These are phyloP conservation scores for Pseudopithomyces chartarum DNA, from an alignment of 2,329 filamentous ascomycete species.

Conservation along the genomic window DNA sequence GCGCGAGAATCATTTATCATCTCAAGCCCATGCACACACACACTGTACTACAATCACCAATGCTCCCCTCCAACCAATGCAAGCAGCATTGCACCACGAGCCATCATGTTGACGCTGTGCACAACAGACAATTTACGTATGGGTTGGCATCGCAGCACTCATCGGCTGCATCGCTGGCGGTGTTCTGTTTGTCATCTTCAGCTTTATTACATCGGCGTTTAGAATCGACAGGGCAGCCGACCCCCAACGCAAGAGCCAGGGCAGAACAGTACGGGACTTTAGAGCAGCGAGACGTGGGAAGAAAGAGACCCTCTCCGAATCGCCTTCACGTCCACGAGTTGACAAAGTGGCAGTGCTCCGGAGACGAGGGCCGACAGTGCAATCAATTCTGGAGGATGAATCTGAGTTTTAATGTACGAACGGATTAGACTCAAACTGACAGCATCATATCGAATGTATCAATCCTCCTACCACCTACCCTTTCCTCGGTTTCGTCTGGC, in stretches of 20 bases:
- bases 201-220: constrained; percentile 57
- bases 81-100: too few relatives aligned
- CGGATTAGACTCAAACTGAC: not conserved
- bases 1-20: too few relatives aligned
- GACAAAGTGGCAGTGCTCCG: constrained; percentile 36
- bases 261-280: constrained; percentile 37
- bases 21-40: too few relatives aligned
- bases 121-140: constrained; percentile 56
- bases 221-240: constrained; percentile 44
- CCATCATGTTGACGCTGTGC: constrained; percentile 37
- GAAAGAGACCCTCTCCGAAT: constrained; percentile 23
- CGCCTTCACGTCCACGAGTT: constrained; percentile 19
- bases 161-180: constrained; percentile 70
- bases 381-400: constrained; percentile 75
- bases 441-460: not conserved
- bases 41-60: too few relatives aligned
- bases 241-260: constrained; percentile 10
- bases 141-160: constrained; percentile 68
- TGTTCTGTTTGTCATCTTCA: constrained; percentile 62
- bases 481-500: not conserved
- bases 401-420: constrained; percentile 48
- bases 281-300: constrained; percentile 33
- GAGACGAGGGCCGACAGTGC: constrained; percentile 60
- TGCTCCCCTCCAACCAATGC: too few relatives aligned
- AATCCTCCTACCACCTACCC: not conserved